Evolutionary conservation across 2,329 filamentous ascomycete species (phyloP).

Genomic region (Volutella citrinella): DNA sequence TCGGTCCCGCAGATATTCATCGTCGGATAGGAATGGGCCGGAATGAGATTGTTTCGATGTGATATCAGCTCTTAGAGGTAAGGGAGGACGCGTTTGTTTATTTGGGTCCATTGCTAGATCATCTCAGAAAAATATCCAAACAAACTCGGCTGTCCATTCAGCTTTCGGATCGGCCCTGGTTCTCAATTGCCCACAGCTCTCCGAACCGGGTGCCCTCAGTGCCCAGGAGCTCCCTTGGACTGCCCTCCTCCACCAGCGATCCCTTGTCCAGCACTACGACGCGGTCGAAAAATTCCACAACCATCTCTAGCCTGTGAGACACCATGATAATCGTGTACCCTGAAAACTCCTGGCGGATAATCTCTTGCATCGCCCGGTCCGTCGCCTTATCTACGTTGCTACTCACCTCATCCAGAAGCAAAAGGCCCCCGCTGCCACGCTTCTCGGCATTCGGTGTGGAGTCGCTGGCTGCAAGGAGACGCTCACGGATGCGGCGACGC

Average conservation of each 20-base stretch:
- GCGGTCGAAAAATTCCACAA: slow-evolving; percentile 48
- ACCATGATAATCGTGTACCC: slow-evolving; percentile 53
- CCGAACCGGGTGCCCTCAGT: slow-evolving; percentile 26
- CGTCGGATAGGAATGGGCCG: too few species aligned
- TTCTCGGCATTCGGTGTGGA: slow-evolving; percentile 12
- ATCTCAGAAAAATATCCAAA: too few species aligned
- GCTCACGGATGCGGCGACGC: slow-evolving; percentile 25
- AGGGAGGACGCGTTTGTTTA: too few species aligned
- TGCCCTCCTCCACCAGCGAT: slow-evolving; percentile 38
- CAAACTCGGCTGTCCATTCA: too few species aligned
- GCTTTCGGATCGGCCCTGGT: too few species aligned
- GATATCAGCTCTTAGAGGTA: too few species aligned
- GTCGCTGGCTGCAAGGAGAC: too few species aligned
- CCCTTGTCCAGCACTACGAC: slow-evolving; percentile 51
- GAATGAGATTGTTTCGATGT: too few species aligned
- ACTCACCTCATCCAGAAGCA: slow-evolving; percentile 43
- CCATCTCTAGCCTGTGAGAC: slow-evolving; percentile 45
- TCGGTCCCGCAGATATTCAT: too few species aligned
- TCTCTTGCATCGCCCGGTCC: slow-evolving; percentile 39
- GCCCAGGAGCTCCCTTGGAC: slow-evolving; percentile 21
- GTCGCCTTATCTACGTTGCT: slow-evolving; percentile 41
- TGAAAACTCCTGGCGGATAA: slow-evolving; percentile 38
- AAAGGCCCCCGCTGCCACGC: slow-evolving; percentile 24
- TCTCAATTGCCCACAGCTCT: slow-evolving; percentile 30
- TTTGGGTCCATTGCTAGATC: too few species aligned